phyloP scores from a whole-genome alignment of 257 asterid species.

The Striga asiatica region DNA sequence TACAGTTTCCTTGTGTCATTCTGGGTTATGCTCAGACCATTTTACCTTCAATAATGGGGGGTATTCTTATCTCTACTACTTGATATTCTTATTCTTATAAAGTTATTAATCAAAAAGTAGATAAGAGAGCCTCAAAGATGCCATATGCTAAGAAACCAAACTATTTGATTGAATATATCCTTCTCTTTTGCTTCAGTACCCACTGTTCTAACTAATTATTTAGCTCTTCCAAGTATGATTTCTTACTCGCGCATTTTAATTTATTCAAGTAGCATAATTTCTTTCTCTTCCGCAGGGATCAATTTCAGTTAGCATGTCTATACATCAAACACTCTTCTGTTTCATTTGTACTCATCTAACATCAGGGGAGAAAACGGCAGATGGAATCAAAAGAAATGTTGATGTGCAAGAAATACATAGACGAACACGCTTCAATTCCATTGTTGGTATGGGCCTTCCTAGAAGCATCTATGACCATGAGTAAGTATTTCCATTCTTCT shows the following conservation, averaged over 20 bases:
- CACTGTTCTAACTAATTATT: too few relatives aligned
- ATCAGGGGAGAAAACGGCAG: conserved; percentile 77
- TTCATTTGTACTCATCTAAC: conserved; percentile 77
- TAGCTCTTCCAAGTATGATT: neutral
- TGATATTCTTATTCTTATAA: too few relatives aligned
- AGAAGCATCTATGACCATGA: conserved; percentile 75
- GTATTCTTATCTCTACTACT: too few relatives aligned
- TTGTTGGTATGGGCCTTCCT: conserved; percentile 56
- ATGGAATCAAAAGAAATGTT: conserved; percentile 68
- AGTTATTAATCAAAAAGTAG: too few relatives aligned
- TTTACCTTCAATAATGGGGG: too few relatives aligned
- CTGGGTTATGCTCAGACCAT: too few relatives aligned
- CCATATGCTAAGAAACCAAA: too few relatives aligned
- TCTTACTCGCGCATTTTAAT: neutral
- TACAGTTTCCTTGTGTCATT: too few relatives aligned
- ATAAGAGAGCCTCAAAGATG: too few relatives aligned
- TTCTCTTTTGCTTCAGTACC: too few relatives aligned
- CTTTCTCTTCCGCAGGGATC: conserved; percentile 57
- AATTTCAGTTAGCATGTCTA: conserved; percentile 85
- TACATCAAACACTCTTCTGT: conserved; percentile 90
- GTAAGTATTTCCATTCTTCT: conserved; percentile 34
- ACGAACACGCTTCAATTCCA: conserved; percentile 64
- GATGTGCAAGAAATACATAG: conserved; percentile 79
- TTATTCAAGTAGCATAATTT: conserved; percentile 4
- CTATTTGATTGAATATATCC: too few relatives aligned